Conservation (phyloP, 495 filamentous ascomycete species). For the Extremus antarcticus region DNA sequence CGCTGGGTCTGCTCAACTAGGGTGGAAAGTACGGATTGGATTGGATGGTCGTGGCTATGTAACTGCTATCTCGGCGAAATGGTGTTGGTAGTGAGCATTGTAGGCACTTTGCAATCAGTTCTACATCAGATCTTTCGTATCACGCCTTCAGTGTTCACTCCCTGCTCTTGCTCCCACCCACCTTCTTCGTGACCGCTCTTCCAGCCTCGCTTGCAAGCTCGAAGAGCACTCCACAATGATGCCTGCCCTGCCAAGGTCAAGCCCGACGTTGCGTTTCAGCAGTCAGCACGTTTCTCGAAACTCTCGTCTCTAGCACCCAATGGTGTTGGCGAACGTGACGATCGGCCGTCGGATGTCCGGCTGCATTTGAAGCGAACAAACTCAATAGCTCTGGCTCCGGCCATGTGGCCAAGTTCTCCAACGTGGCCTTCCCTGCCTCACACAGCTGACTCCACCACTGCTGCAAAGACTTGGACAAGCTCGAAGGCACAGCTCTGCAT, state of each 20-base stretch:
- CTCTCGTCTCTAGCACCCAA: not conserved
- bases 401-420: too few relatives aligned
- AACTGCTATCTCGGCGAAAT: not conserved
- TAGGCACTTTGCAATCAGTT: too few relatives aligned
- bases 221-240: not conserved
- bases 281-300: not conserved
- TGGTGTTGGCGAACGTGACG: too few relatives aligned
- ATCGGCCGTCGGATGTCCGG: too few relatives aligned
- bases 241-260: not conserved
- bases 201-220: not conserved
- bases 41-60: not conserved
- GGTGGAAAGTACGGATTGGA: conserved; percentile 30
- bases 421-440: too few relatives aligned
- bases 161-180: not conserved
- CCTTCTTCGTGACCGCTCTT: not conserved
- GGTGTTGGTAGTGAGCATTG: not conserved
- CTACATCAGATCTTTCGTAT: too few relatives aligned
- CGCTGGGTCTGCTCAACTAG: conserved; percentile 55
- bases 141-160: too few relatives aligned
- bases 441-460: too few relatives aligned
- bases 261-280: too few relatives aligned
- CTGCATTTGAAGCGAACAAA: too few relatives aligned
- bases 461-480: not conserved
- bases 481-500: not conserved
- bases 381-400: too few relatives aligned